Conservation (phyloP, 2,329 filamentous ascomycete species). For the Dothistroma pini region DNA sequence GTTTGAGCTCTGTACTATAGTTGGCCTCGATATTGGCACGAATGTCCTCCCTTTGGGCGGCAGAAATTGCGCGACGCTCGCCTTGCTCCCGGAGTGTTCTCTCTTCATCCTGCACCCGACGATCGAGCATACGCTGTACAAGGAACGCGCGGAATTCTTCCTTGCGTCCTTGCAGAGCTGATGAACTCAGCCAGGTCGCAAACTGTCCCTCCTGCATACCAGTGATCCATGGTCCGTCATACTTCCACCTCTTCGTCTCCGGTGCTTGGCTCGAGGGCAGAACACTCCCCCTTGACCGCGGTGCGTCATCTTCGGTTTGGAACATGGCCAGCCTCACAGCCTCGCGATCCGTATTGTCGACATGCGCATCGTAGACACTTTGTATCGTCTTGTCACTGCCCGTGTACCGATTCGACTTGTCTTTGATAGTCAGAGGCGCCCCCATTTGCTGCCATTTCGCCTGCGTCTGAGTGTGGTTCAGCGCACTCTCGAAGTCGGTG, state of each 20-base stretch:
- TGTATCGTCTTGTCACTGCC: conserved; percentile 8
- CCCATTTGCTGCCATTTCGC: conserved; percentile 83
- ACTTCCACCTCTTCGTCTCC: conserved; percentile 51
- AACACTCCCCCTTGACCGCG: not conserved
- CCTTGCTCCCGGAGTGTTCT: conserved; percentile 16
- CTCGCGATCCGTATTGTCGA: conserved; percentile 43
- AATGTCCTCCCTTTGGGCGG: conserved; percentile 14
- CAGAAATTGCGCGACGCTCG: conserved; percentile 10
- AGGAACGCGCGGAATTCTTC: conserved; percentile 33
- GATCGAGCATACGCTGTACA: conserved; percentile 22
- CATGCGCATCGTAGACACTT: conserved; percentile 41
- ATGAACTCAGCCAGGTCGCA: conserved; percentile 42
- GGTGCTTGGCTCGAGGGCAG: not conserved
- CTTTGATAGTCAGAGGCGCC: conserved; percentile 61
- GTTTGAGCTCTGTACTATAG: conserved; percentile 31
- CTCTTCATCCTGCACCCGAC: conserved; percentile 22
- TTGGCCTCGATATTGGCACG: conserved; percentile 26
- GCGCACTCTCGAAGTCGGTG: conserved; percentile 85
- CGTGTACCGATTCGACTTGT: conserved; percentile 22
- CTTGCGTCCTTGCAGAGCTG: conserved; percentile 37
- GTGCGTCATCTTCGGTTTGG: not conserved
- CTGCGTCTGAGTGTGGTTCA: conserved; percentile 75
- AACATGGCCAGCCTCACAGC: conserved; percentile 3
- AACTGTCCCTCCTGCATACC: conserved; percentile 56
- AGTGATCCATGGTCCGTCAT: conserved; percentile 56